These are phyloP conservation scores for Alternaria postmessia DNA, from an alignment of 2,329 filamentous ascomycete species.

Conservation along the genomic window DNA sequence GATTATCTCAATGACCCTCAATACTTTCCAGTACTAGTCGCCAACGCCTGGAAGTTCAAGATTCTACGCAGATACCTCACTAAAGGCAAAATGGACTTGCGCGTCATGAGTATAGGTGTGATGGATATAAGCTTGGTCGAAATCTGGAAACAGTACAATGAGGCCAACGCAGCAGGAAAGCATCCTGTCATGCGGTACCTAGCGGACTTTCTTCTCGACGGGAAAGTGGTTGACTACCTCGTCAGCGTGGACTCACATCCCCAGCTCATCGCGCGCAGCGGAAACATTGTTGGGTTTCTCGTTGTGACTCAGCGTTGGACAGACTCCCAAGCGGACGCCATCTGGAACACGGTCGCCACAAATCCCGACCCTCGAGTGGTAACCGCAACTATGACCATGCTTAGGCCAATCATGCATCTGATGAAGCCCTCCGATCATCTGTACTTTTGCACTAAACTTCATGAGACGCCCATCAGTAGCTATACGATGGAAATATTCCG, in stretches of 20 bases:
- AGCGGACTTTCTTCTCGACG: conserved; percentile 72
- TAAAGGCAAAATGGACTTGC: conserved; percentile 89
- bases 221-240: conserved; percentile 83
- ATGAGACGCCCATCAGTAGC: conserved; percentile 49
- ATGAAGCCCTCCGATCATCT: conserved; percentile 59
- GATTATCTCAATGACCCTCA: conserved; percentile 38
- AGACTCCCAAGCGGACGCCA: conserved; percentile 74
- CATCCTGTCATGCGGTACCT: conserved; percentile 71
- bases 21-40: conserved; percentile 61
- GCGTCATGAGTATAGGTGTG: conserved; percentile 77
- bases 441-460: conserved; percentile 73
- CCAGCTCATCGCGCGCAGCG: conserved; percentile 81
- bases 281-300: conserved; percentile 87
- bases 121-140: conserved; percentile 76
- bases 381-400: conserved; percentile 78
- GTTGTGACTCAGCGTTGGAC: conserved; percentile 80
- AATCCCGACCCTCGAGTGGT: conserved; percentile 87
- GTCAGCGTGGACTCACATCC: conserved; percentile 91
- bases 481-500: conserved; percentile 43
- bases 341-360: conserved; percentile 84
- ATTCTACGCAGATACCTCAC: conserved; percentile 75
- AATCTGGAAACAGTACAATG: conserved; percentile 64
- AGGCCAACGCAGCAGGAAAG: conserved; percentile 39
- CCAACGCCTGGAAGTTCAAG: conserved; percentile 73
- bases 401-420: conserved; percentile 59